Conservation (phyloP, 257 asterid species). For the Nicotiana knightiana region DNA sequence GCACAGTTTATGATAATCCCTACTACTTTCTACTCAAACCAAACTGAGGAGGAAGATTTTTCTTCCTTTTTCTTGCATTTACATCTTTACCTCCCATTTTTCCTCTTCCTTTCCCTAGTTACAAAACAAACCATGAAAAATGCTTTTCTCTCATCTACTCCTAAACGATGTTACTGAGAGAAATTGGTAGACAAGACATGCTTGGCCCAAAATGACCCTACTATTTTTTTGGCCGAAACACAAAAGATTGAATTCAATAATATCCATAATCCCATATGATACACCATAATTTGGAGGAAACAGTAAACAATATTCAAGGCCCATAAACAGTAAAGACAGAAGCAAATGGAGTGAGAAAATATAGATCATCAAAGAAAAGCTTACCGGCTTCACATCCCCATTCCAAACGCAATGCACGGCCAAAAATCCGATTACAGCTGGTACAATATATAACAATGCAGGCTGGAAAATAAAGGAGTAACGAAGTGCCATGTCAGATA, state of each 20-base stretch:
- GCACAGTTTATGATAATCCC: background rate
- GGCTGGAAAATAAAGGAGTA: conserved; percentile 47
- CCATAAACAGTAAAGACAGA: background rate
- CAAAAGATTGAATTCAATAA: background rate
- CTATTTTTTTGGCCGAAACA: background rate
- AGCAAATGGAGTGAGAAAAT: background rate
- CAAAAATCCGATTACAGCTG: conserved; percentile 81
- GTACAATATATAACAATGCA: conserved; percentile 83
- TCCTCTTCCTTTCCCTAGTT: background rate
- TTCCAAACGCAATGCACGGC: conserved; percentile 85
- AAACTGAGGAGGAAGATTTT: background rate
- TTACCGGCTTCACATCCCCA: conserved; percentile 76
- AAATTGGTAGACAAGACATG: background rate
- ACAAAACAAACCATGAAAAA: background rate
- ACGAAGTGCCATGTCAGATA: background rate
- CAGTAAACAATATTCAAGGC: background rate
- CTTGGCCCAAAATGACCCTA: background rate
- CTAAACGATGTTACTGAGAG: background rate
- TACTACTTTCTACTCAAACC: background rate
- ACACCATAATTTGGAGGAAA: background rate
- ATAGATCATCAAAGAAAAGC: background rate
- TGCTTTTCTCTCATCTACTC: background rate
- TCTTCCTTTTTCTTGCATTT: background rate
- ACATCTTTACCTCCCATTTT: background rate
- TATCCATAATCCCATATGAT: background rate